Evolutionary conservation across 2,329 filamentous ascomycete genomes (phyloP), one percentile per base, ranked within the genome.

Genomic region (Diaporthe vexans): DNA sequence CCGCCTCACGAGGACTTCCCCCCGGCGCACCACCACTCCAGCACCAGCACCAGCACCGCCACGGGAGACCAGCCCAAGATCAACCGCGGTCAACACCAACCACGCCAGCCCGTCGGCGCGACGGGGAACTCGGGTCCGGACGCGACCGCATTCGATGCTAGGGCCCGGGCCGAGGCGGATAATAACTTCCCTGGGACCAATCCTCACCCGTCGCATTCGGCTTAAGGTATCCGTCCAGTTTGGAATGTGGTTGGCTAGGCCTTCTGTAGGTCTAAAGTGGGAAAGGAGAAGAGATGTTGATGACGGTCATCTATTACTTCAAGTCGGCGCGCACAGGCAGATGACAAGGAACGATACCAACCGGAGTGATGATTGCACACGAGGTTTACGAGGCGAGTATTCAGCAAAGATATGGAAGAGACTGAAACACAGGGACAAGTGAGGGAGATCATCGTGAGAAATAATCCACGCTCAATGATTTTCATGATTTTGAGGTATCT

Each of bases 141-240:
- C 52, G 57, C 71, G 4, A 26, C 48, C 21, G 35, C 21, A 19
- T 43, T 61, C 56, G 21, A 40, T 40, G 24, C 29, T 17, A 74
- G 63, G 71, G 58, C 61, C 26, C 58, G 67, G 33, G 76, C 74
- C 15, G 76, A 77, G 72, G 67, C 54, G 46, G 74, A 52, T 21
- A 77, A 77, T 8, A 77, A 77, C 43, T 77, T 77, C 73, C 75
- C 75, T 2, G 75, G 75, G 24, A 77, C 76, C 29, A 77, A 77
- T 71, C 76, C 76, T 10, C 17, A 76, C 48, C 75, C 76, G 40
- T 57, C 61, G 13, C 76, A 77, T 54, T 73, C 46, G 40, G 74
- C 72, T 21, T 68, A 73, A 40, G 29, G 11, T 29, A 11, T 3
- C 19, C 5, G 26, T 2, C 15, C 37, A 13, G 40, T 10, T 33